Conservation (phyloP, 768 basidiomycete genomes). For the Termitomyces sp. region DNA sequence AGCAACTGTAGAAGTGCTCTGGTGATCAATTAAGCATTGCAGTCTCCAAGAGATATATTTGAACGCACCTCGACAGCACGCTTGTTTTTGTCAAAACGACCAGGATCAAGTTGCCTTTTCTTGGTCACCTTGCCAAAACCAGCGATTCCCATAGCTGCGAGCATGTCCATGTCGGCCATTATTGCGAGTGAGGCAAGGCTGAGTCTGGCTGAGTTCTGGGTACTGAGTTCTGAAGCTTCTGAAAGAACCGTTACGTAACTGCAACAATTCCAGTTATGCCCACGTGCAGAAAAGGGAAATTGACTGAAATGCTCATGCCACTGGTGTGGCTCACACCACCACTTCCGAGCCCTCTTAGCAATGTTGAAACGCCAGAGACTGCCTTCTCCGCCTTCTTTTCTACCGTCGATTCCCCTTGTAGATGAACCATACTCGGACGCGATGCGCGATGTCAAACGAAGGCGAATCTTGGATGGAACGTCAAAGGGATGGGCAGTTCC, state of each 20-base stretch:
- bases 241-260: constrained; percentile 9
- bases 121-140: constrained; percentile 76
- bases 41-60: neutral
- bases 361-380: constrained; percentile 57
- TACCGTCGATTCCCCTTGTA: constrained; percentile 20
- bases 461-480: constrained; percentile 47
- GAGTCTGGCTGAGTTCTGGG: neutral
- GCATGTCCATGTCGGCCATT: constrained; percentile 58
- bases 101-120: constrained; percentile 66
- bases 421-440: constrained; percentile 22
- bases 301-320: constrained; percentile 2
- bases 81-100: constrained; percentile 75
- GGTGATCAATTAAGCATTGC: neutral
- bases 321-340: neutral
- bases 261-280: neutral
- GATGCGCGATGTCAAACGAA: constrained; percentile 43
- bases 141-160: constrained; percentile 79
- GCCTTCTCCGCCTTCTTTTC: constrained; percentile 35
- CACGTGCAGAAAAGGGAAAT: constrained; percentile 5
- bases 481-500: constrained; percentile 39
- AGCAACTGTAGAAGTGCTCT: neutral
- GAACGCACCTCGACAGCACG: constrained; percentile 42
- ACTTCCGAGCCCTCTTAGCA: neutral
- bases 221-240: too few relatives aligned
- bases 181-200: neutral